Evolutionary conservation across 371 early-diverging fungal species (phyloP).

Genomic region (Mucor piriformis): DNA sequence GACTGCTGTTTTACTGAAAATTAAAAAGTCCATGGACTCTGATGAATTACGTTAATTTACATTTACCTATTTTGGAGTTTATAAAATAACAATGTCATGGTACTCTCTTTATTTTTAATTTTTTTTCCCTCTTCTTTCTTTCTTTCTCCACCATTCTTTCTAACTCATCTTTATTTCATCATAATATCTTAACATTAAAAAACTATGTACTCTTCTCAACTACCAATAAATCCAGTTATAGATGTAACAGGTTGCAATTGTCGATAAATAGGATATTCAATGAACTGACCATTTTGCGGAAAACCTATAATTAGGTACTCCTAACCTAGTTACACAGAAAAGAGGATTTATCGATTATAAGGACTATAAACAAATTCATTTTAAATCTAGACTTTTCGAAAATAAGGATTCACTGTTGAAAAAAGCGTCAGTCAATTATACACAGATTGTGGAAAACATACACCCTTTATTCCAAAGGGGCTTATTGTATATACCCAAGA

Average conservation of each 20-base stretch:
- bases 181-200: background rate
- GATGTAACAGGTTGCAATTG: background rate
- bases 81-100: slow-evolving; percentile 14
- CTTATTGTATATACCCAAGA: slow-evolving; percentile 18
- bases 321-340: slow-evolving; percentile 10
- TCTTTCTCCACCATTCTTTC: background rate
- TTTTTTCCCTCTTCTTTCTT: background rate
- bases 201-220: background rate
- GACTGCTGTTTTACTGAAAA: slow-evolving; percentile 84
- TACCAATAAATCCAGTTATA: background rate
- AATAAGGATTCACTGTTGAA: background rate
- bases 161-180: background rate
- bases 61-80: slow-evolving; percentile 8
- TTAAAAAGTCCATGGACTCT: slow-evolving; percentile 66
- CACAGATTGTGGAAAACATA: slow-evolving; percentile 1
- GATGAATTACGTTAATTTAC: slow-evolving; percentile 41
- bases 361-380: background rate
- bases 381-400: slow-evolving; percentile 3
- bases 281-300: slow-evolving; percentile 1
- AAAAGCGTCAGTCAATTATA: slow-evolving; percentile 16
- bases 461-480: slow-evolving; percentile 18
- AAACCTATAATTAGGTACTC: slow-evolving; percentile 5
- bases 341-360: slow-evolving; percentile 7
- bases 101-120: slow-evolving; percentile 2
- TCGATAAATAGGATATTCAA: background rate